Conservation (phyloP, 176 grass and related monocot genomes). For the Secale cereale region DNA sequence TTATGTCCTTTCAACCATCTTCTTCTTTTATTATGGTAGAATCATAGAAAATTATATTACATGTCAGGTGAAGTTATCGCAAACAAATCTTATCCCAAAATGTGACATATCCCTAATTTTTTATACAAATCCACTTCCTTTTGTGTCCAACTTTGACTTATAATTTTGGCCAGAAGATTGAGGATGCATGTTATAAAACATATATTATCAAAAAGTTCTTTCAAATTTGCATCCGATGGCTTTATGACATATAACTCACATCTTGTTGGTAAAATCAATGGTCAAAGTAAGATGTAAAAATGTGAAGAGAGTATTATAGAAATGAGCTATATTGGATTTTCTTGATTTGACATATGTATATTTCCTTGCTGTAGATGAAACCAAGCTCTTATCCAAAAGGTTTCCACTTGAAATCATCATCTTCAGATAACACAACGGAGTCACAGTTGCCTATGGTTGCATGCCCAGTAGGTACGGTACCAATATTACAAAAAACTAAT, state of each 20-base stretch:
- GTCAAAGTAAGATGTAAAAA: not conserved
- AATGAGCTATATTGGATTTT: not conserved
- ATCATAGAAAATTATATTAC: not conserved
- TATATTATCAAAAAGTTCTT: too few relatives aligned
- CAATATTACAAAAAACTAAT: not conserved
- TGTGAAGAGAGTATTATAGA: too few relatives aligned
- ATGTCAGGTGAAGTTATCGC: not conserved
- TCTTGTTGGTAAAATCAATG: not conserved
- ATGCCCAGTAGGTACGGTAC: not conserved
- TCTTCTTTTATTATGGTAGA: not conserved
- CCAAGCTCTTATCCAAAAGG: not conserved
- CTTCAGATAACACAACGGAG: not conserved
- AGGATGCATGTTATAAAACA: too few relatives aligned
- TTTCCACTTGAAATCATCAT: not conserved
- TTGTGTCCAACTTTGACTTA: too few relatives aligned
- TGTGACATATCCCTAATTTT: too few relatives aligned
- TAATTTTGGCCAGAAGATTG: too few relatives aligned
- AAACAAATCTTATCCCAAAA: not conserved
- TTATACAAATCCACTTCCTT: too few relatives aligned
- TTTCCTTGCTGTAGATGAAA: not conserved
- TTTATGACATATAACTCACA: too few relatives aligned
- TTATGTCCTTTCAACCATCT: not conserved
- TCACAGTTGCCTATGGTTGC: not conserved
- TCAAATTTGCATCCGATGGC: too few relatives aligned
- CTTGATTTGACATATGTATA: not conserved